Evolutionary conservation across 1,284 basidiomycete genomes (phyloP).

Genomic region (Golubevia pallescens): DNA sequence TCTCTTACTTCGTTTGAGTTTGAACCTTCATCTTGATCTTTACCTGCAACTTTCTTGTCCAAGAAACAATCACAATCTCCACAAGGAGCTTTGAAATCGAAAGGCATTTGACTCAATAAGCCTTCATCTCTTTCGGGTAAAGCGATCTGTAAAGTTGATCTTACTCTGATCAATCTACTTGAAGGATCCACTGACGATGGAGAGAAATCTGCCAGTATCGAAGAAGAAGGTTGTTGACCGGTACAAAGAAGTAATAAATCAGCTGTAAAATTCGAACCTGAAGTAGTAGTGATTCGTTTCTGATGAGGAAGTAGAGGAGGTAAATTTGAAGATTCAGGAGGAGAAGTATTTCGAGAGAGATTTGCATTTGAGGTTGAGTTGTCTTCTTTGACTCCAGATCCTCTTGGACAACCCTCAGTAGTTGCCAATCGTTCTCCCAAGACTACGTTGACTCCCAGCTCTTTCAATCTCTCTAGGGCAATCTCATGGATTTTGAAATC

Average conservation of each 20-base stretch:
- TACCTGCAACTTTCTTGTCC: constrained; percentile 36
- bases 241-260: constrained; percentile 60
- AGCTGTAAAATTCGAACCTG: constrained; percentile 47
- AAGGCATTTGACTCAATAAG: constrained; percentile 30
- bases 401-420: constrained; percentile 53
- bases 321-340: constrained; percentile 16
- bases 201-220: constrained; percentile 48
- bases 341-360: constrained; percentile 15
- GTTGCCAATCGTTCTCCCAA: constrained; percentile 55
- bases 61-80: constrained; percentile 63
- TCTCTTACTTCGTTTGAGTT: too few relatives aligned
- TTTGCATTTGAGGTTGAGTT: constrained; percentile 7
- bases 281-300: constrained; percentile 53
- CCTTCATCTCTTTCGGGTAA: constrained; percentile 36
- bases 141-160: constrained; percentile 51
- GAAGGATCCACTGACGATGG: constrained; percentile 48
- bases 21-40: constrained; percentile 4
- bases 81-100: constrained; percentile 46
- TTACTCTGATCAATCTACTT: constrained; percentile 44
- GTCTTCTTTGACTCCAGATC: constrained; percentile 33
- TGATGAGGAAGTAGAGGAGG: constrained; percentile 18
- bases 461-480: constrained; percentile 34
- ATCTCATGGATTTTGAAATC: constrained; percentile 50
- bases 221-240: constrained; percentile 58
- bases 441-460: constrained; percentile 56